Evolutionary conservation across 1,284 basidiomycete species (phyloP), one percentile per base, ranked within the genome.

Genomic region (Cystobasidiaceae sp.): DNA sequence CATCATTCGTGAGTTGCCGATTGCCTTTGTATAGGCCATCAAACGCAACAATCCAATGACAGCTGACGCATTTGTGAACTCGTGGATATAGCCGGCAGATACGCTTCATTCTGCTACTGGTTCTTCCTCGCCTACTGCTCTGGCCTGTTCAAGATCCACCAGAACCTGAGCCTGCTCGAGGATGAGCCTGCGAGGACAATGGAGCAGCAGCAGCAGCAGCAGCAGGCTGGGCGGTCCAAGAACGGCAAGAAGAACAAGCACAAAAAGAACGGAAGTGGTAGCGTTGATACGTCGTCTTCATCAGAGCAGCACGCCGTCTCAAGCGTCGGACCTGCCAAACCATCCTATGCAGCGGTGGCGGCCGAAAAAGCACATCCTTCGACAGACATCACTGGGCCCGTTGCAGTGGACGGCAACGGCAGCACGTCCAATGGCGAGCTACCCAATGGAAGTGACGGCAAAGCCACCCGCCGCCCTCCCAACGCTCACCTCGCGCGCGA

Each of bases 1-100:
- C 13, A 50, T 64, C 17, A 64, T 64, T 19, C 61, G 61, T 64
- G 15, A 56, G 61, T 64, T 17, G 15, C 28, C 57, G 50, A 52
- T 52, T 52, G 33, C 50, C 50, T 39, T 52, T 52, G 21, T 25
- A 52, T 21, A 32, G n/a, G n/a, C n/a, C n/a, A n/a, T n/a, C n/a
- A n/a, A n/a, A n/a, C n/a, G n/a, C n/a, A n/a, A n/a, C n/a, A n/a
- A n/a, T n/a, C n/a, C n/a, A n/a, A n/a, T n/a, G n/a, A n/a, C n/a
- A 21, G 43, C 43, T 49, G 46, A 49, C 32, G 50, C 32, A 21
- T 13, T 19, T 13, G 4, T 4, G 4, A 32, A n/a, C n/a, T n/a
- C n/a, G 9, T 9, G 9, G 9, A 4, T 21, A 19, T 39, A 64
- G 61, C 61, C 21, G 61, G 61, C 17, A 44, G 43, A 46, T 64